Evolutionary conservation across 2,329 filamentous ascomycete species (phyloP), one percentile per base, ranked within the genome.

Genomic region (Colletotrichum theobromicola): DNA sequence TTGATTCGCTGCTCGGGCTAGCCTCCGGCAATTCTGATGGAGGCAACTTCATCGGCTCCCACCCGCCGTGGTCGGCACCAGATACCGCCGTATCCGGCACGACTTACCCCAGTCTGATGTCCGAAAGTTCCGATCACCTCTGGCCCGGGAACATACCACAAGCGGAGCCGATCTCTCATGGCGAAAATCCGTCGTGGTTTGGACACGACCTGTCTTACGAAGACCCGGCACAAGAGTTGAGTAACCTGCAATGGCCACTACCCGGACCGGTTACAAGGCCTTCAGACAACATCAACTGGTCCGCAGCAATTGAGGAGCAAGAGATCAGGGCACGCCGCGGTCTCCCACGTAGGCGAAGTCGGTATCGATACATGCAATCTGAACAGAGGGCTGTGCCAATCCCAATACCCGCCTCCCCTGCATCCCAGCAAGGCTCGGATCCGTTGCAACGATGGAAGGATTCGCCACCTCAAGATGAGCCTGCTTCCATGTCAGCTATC

Each of bases 381-480:
- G 55, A 60, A n/a, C 32, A 68, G 7, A 32, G 66, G 13, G 34
- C 66, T n/a, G 12, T 60, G 5, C 64, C 64, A 8, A 68, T 68
- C 18, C 50, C 64, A 8, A 61, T 61, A 7, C 18, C 55, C 1
- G 34, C 28, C 24, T 67, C 50, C 10, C 32, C 64, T 21, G 16
- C 50, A 7, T 26, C 50, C 6, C 28, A 50, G 16, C 37, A 57
- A 28, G 24, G 15, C 16, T 37, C 80, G 63, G 79, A 79, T 10
- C 82, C 81, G 2, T 65, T 83, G 10, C 78, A 83, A 68, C 72
- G 82, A 67, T 84, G 82, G 82, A 74, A 79, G 8, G 75, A 80
- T 21, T 83, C 82, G 1, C 82, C 81, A 4, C 77, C 84, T 3
- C 70, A 83, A 71, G 63, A 83, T 70, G 79, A 85, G 75, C 79